A percentile compares a stretch with the other conserved stretches of the same genome.
These are phyloP conservation scores for Cardamine occulta DNA, from an alignment of 345 rosid species.

Conservation along the genomic window DNA sequence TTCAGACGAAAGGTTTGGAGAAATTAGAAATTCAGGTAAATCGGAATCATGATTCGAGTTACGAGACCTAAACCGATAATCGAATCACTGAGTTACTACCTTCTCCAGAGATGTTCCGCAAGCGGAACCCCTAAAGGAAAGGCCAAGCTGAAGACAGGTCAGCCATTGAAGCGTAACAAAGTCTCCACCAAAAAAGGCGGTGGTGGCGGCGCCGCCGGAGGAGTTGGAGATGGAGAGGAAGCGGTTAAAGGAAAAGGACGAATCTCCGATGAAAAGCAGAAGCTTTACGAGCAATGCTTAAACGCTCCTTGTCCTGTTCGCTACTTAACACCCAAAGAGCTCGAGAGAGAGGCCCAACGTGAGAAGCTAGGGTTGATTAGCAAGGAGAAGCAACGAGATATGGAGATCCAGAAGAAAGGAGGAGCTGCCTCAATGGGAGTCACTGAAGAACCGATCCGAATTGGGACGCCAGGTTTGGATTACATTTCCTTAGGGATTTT, in stretches of 20 bases:
- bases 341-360: constrained; percentile 75
- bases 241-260: constrained; percentile 46
- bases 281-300: constrained; percentile 70
- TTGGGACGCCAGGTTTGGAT: constrained; percentile 86
- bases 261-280: constrained; percentile 54
- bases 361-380: constrained; percentile 84
- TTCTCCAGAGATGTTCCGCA: constrained; percentile 66
- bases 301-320: constrained; percentile 89
- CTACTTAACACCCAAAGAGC: constrained; percentile 61
- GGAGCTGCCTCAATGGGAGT: constrained; percentile 73
- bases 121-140: constrained; percentile 86
- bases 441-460: constrained; percentile 69
- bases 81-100: constrained; percentile 46
- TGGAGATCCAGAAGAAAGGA: constrained; percentile 78
- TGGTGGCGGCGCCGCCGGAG: constrained; percentile 10
- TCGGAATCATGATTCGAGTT: constrained; percentile 48
- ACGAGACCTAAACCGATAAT: constrained; percentile 47
- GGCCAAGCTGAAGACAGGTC: constrained; percentile 57
- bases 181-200: constrained; percentile 61
- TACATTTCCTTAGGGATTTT: constrained; percentile 78
- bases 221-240: constrained; percentile 30
- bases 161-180: constrained; percentile 60
- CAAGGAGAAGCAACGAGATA: constrained; percentile 73
- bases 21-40: neutral
- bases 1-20: constrained; percentile 2